Conservation (phyloP, 2,329 filamentous ascomycete genomes). For the Cladophialophora bantiana region DNA sequence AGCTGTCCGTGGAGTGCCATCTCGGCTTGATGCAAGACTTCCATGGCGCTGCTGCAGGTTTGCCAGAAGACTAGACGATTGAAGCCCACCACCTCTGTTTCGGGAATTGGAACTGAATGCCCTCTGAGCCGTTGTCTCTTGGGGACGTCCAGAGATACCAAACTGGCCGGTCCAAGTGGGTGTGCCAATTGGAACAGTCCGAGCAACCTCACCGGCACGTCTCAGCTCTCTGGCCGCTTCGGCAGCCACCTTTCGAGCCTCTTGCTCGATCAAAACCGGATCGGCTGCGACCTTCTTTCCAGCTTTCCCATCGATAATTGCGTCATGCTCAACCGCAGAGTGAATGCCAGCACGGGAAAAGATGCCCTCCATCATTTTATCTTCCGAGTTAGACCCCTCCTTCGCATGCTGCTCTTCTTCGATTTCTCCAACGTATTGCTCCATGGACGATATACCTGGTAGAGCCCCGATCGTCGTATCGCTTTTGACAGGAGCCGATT, state of each 20-base stretch:
- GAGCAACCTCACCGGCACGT: constrained; percentile 74
- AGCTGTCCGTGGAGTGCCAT: constrained; percentile 32
- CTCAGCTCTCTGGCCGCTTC: constrained; percentile 79
- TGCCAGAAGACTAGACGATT: constrained; percentile 59
- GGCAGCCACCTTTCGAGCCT: constrained; percentile 80
- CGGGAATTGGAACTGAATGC: constrained; percentile 47
- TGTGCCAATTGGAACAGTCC: constrained; percentile 76
- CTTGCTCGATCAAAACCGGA: constrained; percentile 76
- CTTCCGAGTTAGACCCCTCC: constrained; percentile 59
- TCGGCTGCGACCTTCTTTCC: constrained; percentile 76
- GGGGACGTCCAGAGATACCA: constrained; percentile 76
- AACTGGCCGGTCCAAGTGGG: constrained; percentile 93
- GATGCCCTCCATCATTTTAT: constrained; percentile 84
- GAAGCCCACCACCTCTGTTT: constrained; percentile 40
- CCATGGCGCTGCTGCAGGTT: constrained; percentile 66
- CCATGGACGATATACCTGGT: constrained; percentile 68
- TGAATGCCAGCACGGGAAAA: constrained; percentile 87
- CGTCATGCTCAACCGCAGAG: constrained; percentile 90
- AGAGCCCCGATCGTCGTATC: constrained; percentile 60
- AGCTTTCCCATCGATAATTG: constrained; percentile 74
- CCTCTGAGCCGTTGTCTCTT: constrained; percentile 57
- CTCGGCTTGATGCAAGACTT: constrained; percentile 22
- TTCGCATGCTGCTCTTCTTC: constrained; percentile 49
- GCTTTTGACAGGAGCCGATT: constrained; percentile 37
- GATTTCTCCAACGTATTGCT: constrained; percentile 65